Conservation (phyloP, 2,329 filamentous ascomycete genomes). For the Colletotrichum sp. region DNA sequence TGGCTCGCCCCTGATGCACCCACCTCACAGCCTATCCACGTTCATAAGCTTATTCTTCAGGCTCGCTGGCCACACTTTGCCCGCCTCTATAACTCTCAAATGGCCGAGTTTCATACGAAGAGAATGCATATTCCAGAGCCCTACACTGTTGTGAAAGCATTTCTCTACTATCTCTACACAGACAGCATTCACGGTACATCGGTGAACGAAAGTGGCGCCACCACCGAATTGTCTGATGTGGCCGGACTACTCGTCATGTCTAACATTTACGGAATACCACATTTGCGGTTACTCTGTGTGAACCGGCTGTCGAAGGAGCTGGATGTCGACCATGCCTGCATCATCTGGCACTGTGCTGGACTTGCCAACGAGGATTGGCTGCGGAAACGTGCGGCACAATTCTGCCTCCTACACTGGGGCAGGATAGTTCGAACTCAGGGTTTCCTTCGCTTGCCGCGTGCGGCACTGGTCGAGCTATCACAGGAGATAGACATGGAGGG, state of each 20-base stretch:
- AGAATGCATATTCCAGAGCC: slow-evolving; percentile 98
- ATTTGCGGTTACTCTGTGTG: slow-evolving; percentile 88
- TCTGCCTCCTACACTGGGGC: slow-evolving; percentile 94
- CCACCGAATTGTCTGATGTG: slow-evolving; percentile 81
- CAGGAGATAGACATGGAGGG: slow-evolving; percentile 94
- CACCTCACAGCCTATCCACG: slow-evolving; percentile 86
- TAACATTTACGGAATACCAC: slow-evolving; percentile 97
- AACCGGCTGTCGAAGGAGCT: slow-evolving; percentile 89
- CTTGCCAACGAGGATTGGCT: slow-evolving; percentile 94
- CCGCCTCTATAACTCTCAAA: slow-evolving; percentile 88
- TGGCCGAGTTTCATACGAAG: slow-evolving; percentile 96
- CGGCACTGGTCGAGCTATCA: slow-evolving; percentile 86
- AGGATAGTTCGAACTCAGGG: slow-evolving; percentile 88
- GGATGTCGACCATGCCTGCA: slow-evolving; percentile 92
- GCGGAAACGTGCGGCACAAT: slow-evolving; percentile 83
- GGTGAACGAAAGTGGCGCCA: slow-evolving; percentile 69
- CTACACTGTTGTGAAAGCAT: slow-evolving; percentile 91
- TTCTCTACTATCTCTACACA: slow-evolving; percentile 95
- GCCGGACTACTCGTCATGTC: slow-evolving; percentile 96
- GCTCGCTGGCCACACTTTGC: slow-evolving; percentile 97
- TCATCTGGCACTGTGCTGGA: slow-evolving; percentile 94
- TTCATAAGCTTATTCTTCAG: slow-evolving; percentile 93
- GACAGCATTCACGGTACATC: slow-evolving; percentile 76
- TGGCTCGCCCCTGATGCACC: slow-evolving; percentile 67
- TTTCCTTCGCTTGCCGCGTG: slow-evolving; percentile 80